Evolutionary conservation across 2,329 filamentous ascomycete species (phyloP).

Genomic region (Penicillium digitatum): DNA sequence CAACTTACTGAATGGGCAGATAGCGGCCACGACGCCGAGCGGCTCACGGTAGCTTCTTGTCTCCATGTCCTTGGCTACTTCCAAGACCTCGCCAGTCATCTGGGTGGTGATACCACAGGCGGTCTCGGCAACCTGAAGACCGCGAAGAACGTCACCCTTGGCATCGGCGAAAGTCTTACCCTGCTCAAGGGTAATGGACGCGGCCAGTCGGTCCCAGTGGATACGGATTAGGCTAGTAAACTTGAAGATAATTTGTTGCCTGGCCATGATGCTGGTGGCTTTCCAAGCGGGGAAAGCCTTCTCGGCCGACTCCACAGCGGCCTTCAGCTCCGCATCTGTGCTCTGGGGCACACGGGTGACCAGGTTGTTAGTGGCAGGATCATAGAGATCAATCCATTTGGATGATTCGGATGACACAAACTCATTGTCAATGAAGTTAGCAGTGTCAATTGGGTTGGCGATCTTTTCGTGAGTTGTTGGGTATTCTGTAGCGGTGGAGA

Average conservation of each 20-base stretch:
- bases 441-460: slow-evolving; percentile 53
- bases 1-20: slow-evolving; percentile 61
- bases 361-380: slow-evolving; percentile 64
- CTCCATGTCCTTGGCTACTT: slow-evolving; percentile 68
- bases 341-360: slow-evolving; percentile 63
- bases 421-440: slow-evolving; percentile 62
- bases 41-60: slow-evolving; percentile 63
- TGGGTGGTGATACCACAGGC: slow-evolving; percentile 65
- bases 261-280: slow-evolving; percentile 55
- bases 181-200: slow-evolving; percentile 64
- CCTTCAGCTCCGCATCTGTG: slow-evolving; percentile 60
- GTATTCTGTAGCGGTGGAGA: slow-evolving; percentile 51
- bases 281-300: slow-evolving; percentile 62
- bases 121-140: slow-evolving; percentile 63
- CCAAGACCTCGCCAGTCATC: slow-evolving; percentile 62
- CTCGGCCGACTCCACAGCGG: slow-evolving; percentile 59
- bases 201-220: slow-evolving; percentile 62
- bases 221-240: slow-evolving; percentile 60
- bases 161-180: slow-evolving; percentile 67
- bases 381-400: slow-evolving; percentile 61
- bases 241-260: slow-evolving; percentile 65
- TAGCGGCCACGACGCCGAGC: slow-evolving; percentile 61
- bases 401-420: slow-evolving; percentile 56
- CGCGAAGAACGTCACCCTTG: slow-evolving; percentile 62
- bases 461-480: slow-evolving; percentile 56